Base-by-base conservation (phyloP, 441 rosid genomes). In the Bocquillonia castaneifolia region DNA sequence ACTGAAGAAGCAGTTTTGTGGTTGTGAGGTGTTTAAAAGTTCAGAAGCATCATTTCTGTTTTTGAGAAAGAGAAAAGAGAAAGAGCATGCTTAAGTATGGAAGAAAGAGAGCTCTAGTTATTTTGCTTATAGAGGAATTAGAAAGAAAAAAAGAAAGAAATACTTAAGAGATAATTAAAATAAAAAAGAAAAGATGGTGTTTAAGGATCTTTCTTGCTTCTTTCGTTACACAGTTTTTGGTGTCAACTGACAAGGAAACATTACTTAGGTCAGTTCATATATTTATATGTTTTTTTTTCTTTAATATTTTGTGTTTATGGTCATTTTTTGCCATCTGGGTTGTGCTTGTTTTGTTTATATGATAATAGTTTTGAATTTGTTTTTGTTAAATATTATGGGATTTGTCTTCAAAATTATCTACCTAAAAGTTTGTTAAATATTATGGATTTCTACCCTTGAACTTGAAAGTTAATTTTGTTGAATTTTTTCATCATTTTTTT, bases 201-300 rank as follows among this genome's bases (percentile, higher is more conserved):
- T 59, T 45, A 66, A 69, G 59, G 58, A 48, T 68, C 69, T 42
- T 62, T 62, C 34, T 15, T 37, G 34, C 20, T 65, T 64, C 20
- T 31, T 53, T 26, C 44, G 14, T 47, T n/a, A 59, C 32, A 22
- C 69, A 32, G 68, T n/a, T 50, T 64, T 22, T 64, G 31, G 15
- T 64, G 10, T 44, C 10, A 64, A 34, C 66, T 61, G 64, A 64
- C 25, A 59, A 26, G 28, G 29, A 48, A 60, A 59, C 58, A 22
- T 52, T 70, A 63, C 20, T 36, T 70, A 61, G 71, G 81, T 77
- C 59, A 32, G 70, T 63, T 2, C 5, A 47, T 44, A 47, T 40
- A 40, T 40, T 0, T 40, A 3, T 53, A 0, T 32, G 2, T 20
- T 29, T 42, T 47, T 34, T 39, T 17, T 34, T 0, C 13, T 37